These are phyloP conservation scores for Teratosphaeria zuluensis DNA, from an alignment of 2,329 filamentous ascomycete genomes.

Conservation along the genomic window DNA sequence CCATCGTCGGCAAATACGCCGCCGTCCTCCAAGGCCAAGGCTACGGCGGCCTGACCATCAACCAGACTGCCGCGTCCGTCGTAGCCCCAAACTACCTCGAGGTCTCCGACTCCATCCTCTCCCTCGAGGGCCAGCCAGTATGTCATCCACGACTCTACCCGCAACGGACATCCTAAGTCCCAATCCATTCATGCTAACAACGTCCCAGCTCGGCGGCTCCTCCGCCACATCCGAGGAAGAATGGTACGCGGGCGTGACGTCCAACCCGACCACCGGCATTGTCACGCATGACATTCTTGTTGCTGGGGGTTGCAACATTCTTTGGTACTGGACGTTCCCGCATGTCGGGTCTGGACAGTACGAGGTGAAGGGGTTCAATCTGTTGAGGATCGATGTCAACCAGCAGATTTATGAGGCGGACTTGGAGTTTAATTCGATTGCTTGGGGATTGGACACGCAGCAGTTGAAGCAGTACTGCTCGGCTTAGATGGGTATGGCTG, in stretches of 20 bases:
- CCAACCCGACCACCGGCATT: conserved; percentile 1
- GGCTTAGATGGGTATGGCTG: conserved; percentile 26
- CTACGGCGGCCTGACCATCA: conserved; percentile 1
- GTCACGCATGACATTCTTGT: conserved; percentile 2
- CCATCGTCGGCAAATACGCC: conserved; percentile 4
- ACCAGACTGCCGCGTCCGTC: conserved; percentile 1
- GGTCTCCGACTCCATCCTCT: conserved; percentile 5
- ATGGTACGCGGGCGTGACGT: conserved; percentile 3
- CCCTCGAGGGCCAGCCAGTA: conserved; percentile 3
- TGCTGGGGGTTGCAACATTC: conserved; percentile 4
- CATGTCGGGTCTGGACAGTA: background rate
- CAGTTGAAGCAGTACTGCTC: conserved; percentile 36
- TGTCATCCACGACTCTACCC: background rate
- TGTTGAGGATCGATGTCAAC: conserved; percentile 3
- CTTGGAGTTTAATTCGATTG: conserved; percentile 10
- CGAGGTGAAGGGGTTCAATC: conserved; percentile 6
- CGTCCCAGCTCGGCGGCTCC: conserved; percentile 1
- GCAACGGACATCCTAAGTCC: too few relatives aligned
- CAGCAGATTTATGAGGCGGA: conserved; percentile 4
- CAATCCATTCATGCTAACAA: too few relatives aligned
- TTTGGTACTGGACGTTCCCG: conserved; percentile 8
- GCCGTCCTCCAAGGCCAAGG: conserved; percentile 2
- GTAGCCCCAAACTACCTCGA: conserved; percentile 5
- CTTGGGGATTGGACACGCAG: conserved; percentile 4
- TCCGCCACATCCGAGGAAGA: conserved; percentile 1